phyloP scores from a whole-genome alignment of 805 yeast genomes.

The Martiniozyma abietophila region DNA sequence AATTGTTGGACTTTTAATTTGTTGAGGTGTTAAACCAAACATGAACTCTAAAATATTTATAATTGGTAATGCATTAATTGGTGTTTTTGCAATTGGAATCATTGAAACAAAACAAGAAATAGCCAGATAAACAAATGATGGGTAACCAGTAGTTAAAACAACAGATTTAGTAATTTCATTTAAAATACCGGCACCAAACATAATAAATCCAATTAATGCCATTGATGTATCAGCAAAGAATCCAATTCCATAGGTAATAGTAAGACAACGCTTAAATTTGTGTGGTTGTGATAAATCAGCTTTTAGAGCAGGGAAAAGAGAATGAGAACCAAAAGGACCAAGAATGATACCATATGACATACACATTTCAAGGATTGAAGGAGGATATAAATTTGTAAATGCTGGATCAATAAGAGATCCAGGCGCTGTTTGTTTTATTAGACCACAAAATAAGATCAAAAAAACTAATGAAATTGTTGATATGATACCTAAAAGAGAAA shows the following conservation, averaged over 20 bases:
- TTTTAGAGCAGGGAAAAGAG: conserved; percentile 69
- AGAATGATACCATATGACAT: conserved; percentile 54
- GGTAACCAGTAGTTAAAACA: conserved; percentile 58
- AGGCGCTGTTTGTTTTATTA: conserved; percentile 32
- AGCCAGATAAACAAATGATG: conserved; percentile 44
- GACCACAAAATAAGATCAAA: conserved; percentile 40
- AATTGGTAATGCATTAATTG: conserved; percentile 79
- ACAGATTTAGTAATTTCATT: conserved; percentile 77
- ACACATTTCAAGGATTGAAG: conserved; percentile 29
- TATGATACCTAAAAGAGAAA: conserved; percentile 48
- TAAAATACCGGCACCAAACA: conserved; percentile 64
- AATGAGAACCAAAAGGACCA: conserved; percentile 83
- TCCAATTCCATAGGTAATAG: conserved; percentile 49
- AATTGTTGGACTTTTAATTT: conserved; percentile 13
- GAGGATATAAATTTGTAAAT: conserved; percentile 33
- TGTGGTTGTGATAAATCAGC: conserved; percentile 67
- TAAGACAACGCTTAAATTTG: conserved; percentile 44
- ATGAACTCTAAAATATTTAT: conserved; percentile 60
- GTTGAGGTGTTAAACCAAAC: conserved; percentile 24
- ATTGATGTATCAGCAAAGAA: conserved; percentile 49
- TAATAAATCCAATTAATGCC: conserved; percentile 60
- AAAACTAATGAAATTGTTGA: conserved; percentile 43
- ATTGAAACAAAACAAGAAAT: conserved; percentile 64
- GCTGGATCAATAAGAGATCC: conserved; percentile 48
- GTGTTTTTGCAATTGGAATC: conserved; percentile 80